phyloP scores from a whole-genome alignment of 129 eudicot species.

The Dittrichia graveolens region DNA sequence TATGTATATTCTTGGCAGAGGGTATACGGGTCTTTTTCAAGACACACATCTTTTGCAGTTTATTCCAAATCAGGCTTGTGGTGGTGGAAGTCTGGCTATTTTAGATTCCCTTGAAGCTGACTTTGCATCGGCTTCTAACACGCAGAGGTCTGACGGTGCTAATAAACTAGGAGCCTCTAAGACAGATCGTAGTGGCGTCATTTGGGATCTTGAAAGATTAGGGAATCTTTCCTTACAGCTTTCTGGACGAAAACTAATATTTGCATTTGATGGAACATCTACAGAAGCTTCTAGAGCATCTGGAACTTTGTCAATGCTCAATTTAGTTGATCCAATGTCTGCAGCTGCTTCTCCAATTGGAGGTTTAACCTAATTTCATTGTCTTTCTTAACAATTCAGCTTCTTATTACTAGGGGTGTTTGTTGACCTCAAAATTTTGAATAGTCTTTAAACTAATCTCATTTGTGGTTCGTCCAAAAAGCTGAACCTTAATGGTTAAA shows the following conservation, averaged over 20 bases:
- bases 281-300: conserved; percentile 73
- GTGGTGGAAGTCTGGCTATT: conserved; percentile 94
- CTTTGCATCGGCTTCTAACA: conserved; percentile 53
- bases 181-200: conserved; percentile 78
- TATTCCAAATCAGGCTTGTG: conserved; percentile 96
- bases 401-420: background rate
- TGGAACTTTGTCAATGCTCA: conserved; percentile 86
- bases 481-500: too few relatives aligned
- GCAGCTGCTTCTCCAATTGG: conserved; percentile 99
- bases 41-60: conserved; percentile 84
- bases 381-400: conserved; percentile 4
- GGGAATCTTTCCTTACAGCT: conserved; percentile 88
- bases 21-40: conserved; percentile 95
- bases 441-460: too few relatives aligned
- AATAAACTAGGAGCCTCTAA: conserved; percentile 57
- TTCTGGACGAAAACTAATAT: conserved; percentile 81
- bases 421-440: too few relatives aligned
- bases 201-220: conserved; percentile 91
- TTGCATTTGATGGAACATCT: conserved; percentile 94
- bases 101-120: conserved; percentile 87
- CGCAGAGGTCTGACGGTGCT: conserved; percentile 66
- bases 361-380: conserved; percentile 39
- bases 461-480: too few relatives aligned
- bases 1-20: conserved; percentile 96
- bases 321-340: conserved; percentile 92